phyloP scores from a whole-genome alignment of 139 green algal genomes.

The Ettlia oleoabundans region DNA sequence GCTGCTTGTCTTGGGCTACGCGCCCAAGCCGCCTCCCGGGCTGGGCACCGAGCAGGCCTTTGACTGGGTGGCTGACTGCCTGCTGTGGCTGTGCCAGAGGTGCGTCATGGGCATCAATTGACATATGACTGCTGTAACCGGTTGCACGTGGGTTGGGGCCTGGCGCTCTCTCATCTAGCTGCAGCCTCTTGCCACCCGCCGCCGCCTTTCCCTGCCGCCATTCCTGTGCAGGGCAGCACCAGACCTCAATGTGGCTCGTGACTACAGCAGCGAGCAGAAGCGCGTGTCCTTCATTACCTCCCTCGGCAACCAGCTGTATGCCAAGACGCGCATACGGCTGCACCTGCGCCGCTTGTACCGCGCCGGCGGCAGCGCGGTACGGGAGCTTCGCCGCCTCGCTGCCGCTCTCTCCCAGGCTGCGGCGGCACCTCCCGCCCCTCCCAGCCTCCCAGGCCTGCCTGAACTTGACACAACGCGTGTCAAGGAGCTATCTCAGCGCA shows the following conservation, averaged over 20 bases:
- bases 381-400: constrained; percentile 85
- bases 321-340: constrained; percentile 80
- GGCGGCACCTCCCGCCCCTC: neutral
- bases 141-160: neutral
- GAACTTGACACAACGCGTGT: neutral
- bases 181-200: no score
- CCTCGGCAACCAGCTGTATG: constrained; percentile 65
- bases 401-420: neutral
- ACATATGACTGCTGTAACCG: no score
- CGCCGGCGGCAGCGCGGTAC: constrained; percentile 75
- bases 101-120: constrained; percentile 35
- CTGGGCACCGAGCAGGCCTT: constrained; percentile 69
- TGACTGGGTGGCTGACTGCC: constrained; percentile 83
- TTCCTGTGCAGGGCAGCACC: constrained; percentile 1
- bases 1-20: constrained; percentile 17
- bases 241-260: constrained; percentile 17
- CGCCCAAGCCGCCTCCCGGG: neutral
- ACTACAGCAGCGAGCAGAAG: constrained; percentile 80
- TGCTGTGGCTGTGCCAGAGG: constrained; percentile 84
- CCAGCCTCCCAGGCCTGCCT: neutral
- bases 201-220: neutral
- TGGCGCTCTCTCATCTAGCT: no score
- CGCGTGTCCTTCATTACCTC: constrained; percentile 79
- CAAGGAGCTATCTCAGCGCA: neutral
- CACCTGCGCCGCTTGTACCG: constrained; percentile 88